Evolutionary conservation across 352 stramenopile genomes (phyloP), one percentile per base, ranked within the genome.

Genomic region (Sclerospora graminicola): DNA sequence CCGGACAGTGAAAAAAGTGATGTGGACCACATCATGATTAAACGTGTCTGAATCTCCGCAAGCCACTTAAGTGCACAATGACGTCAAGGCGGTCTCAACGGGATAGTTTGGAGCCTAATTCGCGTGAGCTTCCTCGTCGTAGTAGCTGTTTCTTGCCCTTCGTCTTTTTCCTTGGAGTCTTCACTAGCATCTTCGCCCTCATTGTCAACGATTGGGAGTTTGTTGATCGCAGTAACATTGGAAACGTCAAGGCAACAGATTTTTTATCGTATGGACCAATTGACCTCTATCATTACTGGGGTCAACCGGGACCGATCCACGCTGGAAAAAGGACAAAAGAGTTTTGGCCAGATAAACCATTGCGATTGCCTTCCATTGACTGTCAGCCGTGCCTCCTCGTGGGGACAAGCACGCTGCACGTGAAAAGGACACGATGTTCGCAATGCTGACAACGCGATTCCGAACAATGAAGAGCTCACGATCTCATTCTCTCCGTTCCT

Each of bases 221-320:
- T 11, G 27, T 57, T 5, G 56, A 78, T 43, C 56, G 40, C 40
- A 38, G 53, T 38, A 92, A 89, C 54, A 87, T 92, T 26, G 80
- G 80, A 44, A 49, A 63, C 50, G 76, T 89, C 31, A 54, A 57
- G 28, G 38, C 70, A 8, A 41, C 62, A 19, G 61, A 72, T 6
- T 89, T 59, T 37, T 46, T 92, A 9, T 54, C 70, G 4, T 93
- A 93, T 51, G 78, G 76, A 0, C 76, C 83, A 11, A 96, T 98
- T 41, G 92, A 98, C 60, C 89, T 95, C 19, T 92, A 98, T 18
- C 97, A 98, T n/a, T 63, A 97, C 91, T 50, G 98, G 92, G 91
- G 90, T 97, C 35, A 98, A 98, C 51, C n/a, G 91, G 92, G 35
- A 94, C 83, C 9, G 92, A 98, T 44, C 87, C 92, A 8, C 65